Conservation (phyloP, 2,329 filamentous ascomycete species). For the Monosporascus sp. region DNA sequence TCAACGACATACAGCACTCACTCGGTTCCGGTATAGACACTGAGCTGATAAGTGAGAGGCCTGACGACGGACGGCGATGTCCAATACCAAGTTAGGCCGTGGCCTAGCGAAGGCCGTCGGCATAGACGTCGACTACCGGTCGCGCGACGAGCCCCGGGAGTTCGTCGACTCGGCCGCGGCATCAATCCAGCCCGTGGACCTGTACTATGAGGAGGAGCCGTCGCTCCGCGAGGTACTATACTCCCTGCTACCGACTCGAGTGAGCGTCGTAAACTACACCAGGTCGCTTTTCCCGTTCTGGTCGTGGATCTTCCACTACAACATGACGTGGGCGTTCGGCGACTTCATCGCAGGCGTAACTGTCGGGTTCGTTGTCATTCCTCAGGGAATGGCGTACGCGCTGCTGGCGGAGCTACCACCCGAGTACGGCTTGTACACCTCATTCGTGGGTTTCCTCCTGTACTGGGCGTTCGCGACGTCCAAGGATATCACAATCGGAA, state of each 20-base stretch:
- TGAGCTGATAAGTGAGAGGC: neutral
- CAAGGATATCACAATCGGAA: constrained; percentile 73
- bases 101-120: constrained; percentile 22
- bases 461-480: constrained; percentile 35
- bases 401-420: constrained; percentile 40
- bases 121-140: constrained; percentile 25
- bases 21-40: neutral
- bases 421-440: constrained; percentile 42
- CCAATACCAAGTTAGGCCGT: constrained; percentile 14
- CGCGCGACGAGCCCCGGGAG: constrained; percentile 18
- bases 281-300: constrained; percentile 77
- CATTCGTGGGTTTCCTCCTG: constrained; percentile 31
- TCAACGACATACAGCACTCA: no score
- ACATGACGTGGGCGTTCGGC: constrained; percentile 78
- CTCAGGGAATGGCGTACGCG: constrained; percentile 50
- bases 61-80: constrained; percentile 4
- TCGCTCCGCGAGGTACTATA: constrained; percentile 66
- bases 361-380: constrained; percentile 49
- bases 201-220: constrained; percentile 77
- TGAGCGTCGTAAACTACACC: constrained; percentile 54
- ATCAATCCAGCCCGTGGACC: constrained; percentile 46
- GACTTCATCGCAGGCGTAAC: constrained; percentile 68
- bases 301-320: constrained; percentile 82
- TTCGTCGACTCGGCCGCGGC: constrained; percentile 21
- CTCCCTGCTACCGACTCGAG: constrained; percentile 53